Conservation (phyloP, 2,329 filamentous ascomycete genomes). For the Cladosporium sp. region DNA sequence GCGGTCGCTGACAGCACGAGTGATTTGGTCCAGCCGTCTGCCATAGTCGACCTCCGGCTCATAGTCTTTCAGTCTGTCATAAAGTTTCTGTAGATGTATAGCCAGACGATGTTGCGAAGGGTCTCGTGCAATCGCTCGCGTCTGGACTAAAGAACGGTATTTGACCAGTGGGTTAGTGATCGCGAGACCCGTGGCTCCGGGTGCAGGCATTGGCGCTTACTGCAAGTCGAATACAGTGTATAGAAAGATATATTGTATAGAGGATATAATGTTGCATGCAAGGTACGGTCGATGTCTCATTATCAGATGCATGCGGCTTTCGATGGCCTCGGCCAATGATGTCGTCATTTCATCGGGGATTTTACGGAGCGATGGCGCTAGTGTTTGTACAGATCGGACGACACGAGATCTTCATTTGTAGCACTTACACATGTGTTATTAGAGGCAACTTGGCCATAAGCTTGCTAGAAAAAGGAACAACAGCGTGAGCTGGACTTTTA, state of each 20-base stretch:
- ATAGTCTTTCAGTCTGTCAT: constrained; percentile 75
- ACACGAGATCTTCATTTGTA: neutral
- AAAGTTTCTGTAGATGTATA: constrained; percentile 75
- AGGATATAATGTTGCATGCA: neutral
- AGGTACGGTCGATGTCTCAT: neutral
- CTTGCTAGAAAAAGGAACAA: neutral
- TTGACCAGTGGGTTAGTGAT: constrained; percentile 72
- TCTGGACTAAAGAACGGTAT: constrained; percentile 70
- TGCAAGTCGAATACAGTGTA: neutral
- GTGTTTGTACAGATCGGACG: neutral
- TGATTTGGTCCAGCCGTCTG: constrained; percentile 64
- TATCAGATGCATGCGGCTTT: neutral
- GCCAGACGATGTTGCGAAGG: constrained; percentile 53
- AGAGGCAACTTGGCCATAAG: neutral
- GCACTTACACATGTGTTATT: neutral
- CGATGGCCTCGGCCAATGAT: constrained; percentile 13
- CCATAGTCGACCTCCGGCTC: constrained; percentile 71
- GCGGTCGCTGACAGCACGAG: constrained; percentile 42
- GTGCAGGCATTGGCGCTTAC: constrained; percentile 27
- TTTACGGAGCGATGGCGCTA: neutral
- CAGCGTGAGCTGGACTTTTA: constrained; percentile 15
- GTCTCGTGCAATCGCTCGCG: constrained; percentile 68
- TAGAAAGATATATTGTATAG: neutral
- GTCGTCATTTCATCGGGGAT: constrained; percentile 4
- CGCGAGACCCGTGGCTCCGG: constrained; percentile 42